Evolutionary conservation across 202 grass and related monocot species (phyloP), one percentile per base, ranked within the genome.

Genomic region (Eragrostis tef): DNA sequence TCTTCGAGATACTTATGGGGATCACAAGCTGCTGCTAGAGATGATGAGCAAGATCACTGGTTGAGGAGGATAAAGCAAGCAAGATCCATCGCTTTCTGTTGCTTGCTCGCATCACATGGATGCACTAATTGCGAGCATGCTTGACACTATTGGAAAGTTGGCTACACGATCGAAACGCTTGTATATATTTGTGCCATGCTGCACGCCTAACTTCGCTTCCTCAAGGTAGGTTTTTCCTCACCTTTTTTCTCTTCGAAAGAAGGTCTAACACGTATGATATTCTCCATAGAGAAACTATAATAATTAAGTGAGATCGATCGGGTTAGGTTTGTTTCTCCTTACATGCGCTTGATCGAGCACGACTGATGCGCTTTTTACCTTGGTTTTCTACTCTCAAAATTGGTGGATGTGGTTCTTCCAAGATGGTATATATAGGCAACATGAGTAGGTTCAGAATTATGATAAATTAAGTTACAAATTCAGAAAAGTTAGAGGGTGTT

Each of bases 81-180:
- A 11, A 58, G n/a, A 74, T 59, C 13, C 39, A 74, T 67, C 26
- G 16, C 80, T 77, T 64, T 48, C 61, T 34, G 74, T 83, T 39
- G 77, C 42, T 60, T 50, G 10, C n/a, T 67, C 61, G 6, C 50
- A 24, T 73, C 84, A 80, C 76, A 86, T 83, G 73, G 67, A 67
- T 7, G 26, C 81, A 46, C 74, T 77, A 16, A 82, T 87, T 80
- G 50, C 73, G 13, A 65, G 73, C 79, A 78, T 79, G 86, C 67
- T 88, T 60, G 74, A 39, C 80, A 79, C 74, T 52, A 73, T 60
- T 79, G 59, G 27, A 79, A 83, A 87, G 79, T 44, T 10, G 17
- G 39, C 57, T 16, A 39, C 21, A 61, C 44, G 17, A 27, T 51
- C 27, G 2, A 15, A 24, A 21, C 67, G 20, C 68, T 80, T 74